These are phyloP conservation scores for Saccharomyces hybrid DNA, from an alignment of 1,139 yeast genomes.

Conservation along the genomic window DNA sequence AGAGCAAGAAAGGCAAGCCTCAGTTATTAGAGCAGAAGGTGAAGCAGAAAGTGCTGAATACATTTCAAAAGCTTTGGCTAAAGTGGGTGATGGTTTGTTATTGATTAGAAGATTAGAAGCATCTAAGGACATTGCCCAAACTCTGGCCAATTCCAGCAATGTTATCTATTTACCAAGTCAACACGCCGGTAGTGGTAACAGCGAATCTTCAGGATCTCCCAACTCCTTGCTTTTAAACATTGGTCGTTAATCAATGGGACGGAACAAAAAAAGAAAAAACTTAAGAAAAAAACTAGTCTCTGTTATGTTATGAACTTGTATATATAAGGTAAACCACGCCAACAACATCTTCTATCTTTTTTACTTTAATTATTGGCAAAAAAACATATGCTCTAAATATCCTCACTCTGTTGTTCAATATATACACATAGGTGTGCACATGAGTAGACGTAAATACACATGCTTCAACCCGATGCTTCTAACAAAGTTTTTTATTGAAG, in stretches of 20 bases:
- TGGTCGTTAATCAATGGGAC: slow-evolving; percentile 39
- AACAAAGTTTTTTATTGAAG: too few relatives aligned
- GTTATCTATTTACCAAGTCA: slow-evolving; percentile 81
- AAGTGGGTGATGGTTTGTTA: slow-evolving; percentile 94
- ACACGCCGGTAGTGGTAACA: slow-evolving; percentile 37
- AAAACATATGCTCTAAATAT: neutral
- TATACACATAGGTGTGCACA: neutral
- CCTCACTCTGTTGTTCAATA: neutral
- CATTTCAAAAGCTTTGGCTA: slow-evolving; percentile 84
- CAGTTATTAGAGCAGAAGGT: slow-evolving; percentile 96
- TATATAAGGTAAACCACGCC: neutral
- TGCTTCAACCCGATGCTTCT: neutral
- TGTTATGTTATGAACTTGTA: neutral
- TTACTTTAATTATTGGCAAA: neutral
- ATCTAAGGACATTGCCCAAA: slow-evolving; percentile 86
- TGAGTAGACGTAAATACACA: too few relatives aligned
- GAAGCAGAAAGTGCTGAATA: slow-evolving; percentile 98
- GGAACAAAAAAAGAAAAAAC: too few relatives aligned
- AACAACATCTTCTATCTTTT: neutral
- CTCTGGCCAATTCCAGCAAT: slow-evolving; percentile 75
- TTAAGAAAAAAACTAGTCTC: neutral
- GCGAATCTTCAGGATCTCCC: slow-evolving; percentile 29
- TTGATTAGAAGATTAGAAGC: slow-evolving; percentile 95
- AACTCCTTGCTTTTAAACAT: slow-evolving; percentile 47
- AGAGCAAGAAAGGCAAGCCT: slow-evolving; percentile 93